These are phyloP conservation scores for Lasiodiplodia hormozganensis DNA, from an alignment of 2,329 filamentous ascomycete species.

Conservation along the genomic window DNA sequence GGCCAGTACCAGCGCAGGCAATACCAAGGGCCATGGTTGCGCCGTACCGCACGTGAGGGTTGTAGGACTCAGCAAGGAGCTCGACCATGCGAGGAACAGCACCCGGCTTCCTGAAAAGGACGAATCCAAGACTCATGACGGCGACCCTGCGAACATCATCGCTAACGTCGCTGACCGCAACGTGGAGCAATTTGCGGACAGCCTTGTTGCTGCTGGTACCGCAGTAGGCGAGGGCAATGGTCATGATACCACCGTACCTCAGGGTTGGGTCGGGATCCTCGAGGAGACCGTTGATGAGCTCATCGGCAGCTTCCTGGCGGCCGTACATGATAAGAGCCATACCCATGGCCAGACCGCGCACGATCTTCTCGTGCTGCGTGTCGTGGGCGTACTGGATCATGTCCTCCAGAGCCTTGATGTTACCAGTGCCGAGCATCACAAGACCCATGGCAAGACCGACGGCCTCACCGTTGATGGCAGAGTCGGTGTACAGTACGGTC, in stretches of 20 bases:
- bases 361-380: constrained; percentile 98
- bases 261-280: constrained; percentile 93
- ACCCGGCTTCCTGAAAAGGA: constrained; percentile 95
- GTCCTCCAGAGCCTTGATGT: constrained; percentile 88
- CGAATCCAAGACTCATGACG: constrained; percentile 97
- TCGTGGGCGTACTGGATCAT: constrained; percentile 99
- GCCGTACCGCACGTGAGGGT: constrained; percentile 96
- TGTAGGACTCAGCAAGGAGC: constrained; percentile 96
- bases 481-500: constrained; percentile 88
- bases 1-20: constrained; percentile 92
- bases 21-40: constrained; percentile 98
- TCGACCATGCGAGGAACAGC: constrained; percentile 99
- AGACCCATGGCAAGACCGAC: constrained; percentile 96
- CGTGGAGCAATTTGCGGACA: constrained; percentile 91
- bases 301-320: constrained; percentile 91
- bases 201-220: constrained; percentile 99
- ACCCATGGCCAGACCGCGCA: constrained; percentile 90
- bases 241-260: constrained; percentile 97
- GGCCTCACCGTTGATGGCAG: constrained; percentile 94
- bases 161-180: constrained; percentile 96
- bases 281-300: constrained; percentile 90
- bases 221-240: constrained; percentile 96
- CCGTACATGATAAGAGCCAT: constrained; percentile 99
- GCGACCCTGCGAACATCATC: constrained; percentile 96
- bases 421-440: constrained; percentile 98